Evolutionary conservation across 148 eudicot genomes (phyloP).

Genomic region (Heliosperma pusillum): DNA sequence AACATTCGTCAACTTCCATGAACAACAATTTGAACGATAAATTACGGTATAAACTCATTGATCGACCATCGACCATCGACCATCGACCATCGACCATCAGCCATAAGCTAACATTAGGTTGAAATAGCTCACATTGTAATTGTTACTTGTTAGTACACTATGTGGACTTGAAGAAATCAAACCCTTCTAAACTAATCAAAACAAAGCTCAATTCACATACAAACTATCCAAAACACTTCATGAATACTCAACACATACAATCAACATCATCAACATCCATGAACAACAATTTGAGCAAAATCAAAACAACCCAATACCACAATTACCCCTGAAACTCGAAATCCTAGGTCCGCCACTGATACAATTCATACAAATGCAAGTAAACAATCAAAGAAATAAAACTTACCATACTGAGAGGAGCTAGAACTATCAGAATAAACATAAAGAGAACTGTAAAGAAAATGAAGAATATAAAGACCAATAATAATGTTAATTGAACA

Average conservation of each 20-base stretch:
- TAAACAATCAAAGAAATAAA: background rate
- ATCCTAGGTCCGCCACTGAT: background rate
- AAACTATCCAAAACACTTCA: background rate
- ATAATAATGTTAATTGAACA: conserved; percentile 73
- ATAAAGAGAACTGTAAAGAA: conserved; percentile 61
- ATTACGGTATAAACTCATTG: too few relatives aligned
- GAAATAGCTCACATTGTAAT: too few relatives aligned
- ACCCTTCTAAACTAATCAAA: background rate
- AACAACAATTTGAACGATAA: conserved; percentile 1
- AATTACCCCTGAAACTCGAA: background rate
- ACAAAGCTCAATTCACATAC: conserved; percentile 9
- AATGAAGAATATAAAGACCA: conserved; percentile 69
- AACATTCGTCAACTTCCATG: background rate
- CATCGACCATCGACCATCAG: background rate
- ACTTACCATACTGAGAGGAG: conserved; percentile 40
- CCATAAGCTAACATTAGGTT: background rate
- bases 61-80: background rate
- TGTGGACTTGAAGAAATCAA: background rate
- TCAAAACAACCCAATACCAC: background rate
- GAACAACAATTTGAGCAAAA: conserved; percentile 4
- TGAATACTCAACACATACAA: background rate
- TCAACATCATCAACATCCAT: background rate
- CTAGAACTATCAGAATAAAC: conserved; percentile 35
- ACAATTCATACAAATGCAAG: background rate
- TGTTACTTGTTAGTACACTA: too few relatives aligned